Evolutionary conservation across 2,329 filamentous ascomycete species (phyloP).

Genomic region (Chrysoporthe cubensis): DNA sequence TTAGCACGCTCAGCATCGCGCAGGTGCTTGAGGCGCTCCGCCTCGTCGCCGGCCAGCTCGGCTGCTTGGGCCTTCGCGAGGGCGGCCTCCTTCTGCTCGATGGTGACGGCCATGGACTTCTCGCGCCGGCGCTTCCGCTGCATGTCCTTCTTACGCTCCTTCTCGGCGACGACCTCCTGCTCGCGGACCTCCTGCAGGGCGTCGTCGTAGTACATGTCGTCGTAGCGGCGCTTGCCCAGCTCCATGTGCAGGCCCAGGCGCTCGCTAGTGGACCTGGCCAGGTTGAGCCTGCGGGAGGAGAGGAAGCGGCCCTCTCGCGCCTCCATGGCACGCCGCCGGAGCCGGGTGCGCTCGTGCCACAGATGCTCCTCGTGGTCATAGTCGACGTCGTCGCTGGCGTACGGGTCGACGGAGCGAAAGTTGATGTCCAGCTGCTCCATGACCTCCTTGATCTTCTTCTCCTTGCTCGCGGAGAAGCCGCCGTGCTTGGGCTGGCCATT

Average conservation of each 20-base stretch:
- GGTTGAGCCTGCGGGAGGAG: constrained; percentile 65
- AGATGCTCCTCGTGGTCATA: constrained; percentile 48
- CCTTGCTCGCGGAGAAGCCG: constrained; percentile 59
- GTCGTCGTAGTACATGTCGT: constrained; percentile 75
- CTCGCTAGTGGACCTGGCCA: constrained; percentile 58
- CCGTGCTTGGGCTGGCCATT: constrained; percentile 60
- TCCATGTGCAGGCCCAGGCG: constrained; percentile 71
- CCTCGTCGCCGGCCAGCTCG: constrained; percentile 65
- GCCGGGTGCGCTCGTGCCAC: constrained; percentile 62
- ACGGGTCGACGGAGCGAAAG: constrained; percentile 45
- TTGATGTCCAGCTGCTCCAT: constrained; percentile 53
- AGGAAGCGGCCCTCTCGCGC: constrained; percentile 65
- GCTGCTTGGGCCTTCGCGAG: constrained; percentile 77
- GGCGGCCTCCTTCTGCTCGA: constrained; percentile 86
- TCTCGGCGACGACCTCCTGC: constrained; percentile 89
- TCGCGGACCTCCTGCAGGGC: constrained; percentile 87
- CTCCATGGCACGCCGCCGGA: constrained; percentile 71
- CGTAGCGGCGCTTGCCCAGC: constrained; percentile 75
- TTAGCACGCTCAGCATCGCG: constrained; percentile 87
- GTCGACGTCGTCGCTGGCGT: constrained; percentile 49
- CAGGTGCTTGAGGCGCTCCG: constrained; percentile 78
- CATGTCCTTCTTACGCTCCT: constrained; percentile 99
- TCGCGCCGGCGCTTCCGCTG: constrained; percentile 94
- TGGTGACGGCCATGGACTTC: constrained; percentile 91
- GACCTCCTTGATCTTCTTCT: constrained; percentile 70